These are phyloP conservation scores for Discostella pseudostelligera DNA, from an alignment of 108 stramenopile species.

Conservation along the genomic window DNA sequence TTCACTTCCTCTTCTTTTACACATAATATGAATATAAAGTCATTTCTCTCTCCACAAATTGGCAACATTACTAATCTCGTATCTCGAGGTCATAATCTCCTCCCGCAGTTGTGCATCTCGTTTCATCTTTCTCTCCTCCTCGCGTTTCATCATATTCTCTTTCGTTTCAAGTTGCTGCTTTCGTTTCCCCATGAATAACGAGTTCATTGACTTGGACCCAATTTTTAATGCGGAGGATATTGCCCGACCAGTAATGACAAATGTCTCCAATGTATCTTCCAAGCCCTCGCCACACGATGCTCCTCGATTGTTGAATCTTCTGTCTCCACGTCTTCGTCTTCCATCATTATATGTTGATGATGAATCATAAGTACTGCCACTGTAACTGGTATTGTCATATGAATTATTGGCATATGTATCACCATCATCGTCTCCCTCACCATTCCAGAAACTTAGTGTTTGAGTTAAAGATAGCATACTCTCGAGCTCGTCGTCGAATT, in stretches of 20 bases:
- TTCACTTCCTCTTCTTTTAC: not conserved
- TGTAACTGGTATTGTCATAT: not conserved
- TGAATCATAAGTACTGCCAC: not conserved
- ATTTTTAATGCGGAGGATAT: not conserved
- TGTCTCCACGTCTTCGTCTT: not conserved
- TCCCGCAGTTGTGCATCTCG: constrained; percentile 1
- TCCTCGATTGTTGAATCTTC: not conserved
- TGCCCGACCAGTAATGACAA: constrained; percentile 1
- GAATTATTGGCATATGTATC: not conserved
- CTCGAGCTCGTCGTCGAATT: not conserved
- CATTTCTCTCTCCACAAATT: constrained; percentile 13
- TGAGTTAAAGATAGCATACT: not conserved
- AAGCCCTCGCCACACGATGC: not conserved
- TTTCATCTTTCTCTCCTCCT: constrained; percentile 7
- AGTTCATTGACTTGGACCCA: not conserved
- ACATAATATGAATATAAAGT: not conserved
- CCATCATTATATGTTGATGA: not conserved
- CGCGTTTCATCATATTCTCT: constrained; percentile 1
- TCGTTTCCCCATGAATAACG: not conserved
- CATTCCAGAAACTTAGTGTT: not conserved
- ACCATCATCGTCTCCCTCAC: not conserved
- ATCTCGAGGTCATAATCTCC: constrained; percentile 1
- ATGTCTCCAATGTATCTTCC: constrained; percentile 1
- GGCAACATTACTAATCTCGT: constrained; percentile 8
- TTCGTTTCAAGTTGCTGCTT: not conserved